These are phyloP conservation scores for Arabidopsis suecica DNA, from an alignment of 345 rosid genomes.

Conservation along the genomic window DNA sequence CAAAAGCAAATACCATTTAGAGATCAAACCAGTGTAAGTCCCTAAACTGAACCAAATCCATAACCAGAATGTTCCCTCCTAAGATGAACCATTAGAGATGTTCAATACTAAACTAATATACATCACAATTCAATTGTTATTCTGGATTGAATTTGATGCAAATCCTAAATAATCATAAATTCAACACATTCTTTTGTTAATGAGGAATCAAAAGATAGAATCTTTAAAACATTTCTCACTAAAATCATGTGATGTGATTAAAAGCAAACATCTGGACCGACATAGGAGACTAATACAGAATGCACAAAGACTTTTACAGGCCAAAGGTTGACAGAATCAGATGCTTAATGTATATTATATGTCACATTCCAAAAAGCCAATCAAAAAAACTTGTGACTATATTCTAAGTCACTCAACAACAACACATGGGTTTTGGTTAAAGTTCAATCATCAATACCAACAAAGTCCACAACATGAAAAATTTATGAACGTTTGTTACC, in stretches of 20 bases:
- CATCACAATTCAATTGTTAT: neutral
- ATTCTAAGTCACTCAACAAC: slow-evolving; percentile 30
- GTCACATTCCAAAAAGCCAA: slow-evolving; percentile 16
- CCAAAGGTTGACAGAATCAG: slow-evolving; percentile 40
- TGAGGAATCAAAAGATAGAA: slow-evolving; percentile 1
- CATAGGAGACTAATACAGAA: slow-evolving; percentile 32
- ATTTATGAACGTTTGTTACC: slow-evolving; percentile 43
- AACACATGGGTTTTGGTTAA: slow-evolving; percentile 30
- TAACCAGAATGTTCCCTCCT: neutral
- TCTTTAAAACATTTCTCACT: slow-evolving; percentile 10
- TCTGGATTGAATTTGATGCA: neutral
- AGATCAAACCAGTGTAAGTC: slow-evolving; percentile 5
- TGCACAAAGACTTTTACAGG: slow-evolving; percentile 34
- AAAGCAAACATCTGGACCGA: slow-evolving; percentile 41
- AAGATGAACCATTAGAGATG: neutral
- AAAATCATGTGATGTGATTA: slow-evolving; percentile 26
- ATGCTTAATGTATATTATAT: slow-evolving; percentile 19
- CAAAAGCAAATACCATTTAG: neutral
- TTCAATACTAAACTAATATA: neutral
- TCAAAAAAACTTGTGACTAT: slow-evolving; percentile 25
- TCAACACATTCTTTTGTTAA: neutral
- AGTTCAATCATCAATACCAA: slow-evolving; percentile 31
- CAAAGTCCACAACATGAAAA: neutral
- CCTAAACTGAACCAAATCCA: neutral
- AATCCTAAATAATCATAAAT: neutral